Evolutionary conservation across 2,329 filamentous ascomycete genomes (phyloP).

Genomic region (Mollisia scopiformis): DNA sequence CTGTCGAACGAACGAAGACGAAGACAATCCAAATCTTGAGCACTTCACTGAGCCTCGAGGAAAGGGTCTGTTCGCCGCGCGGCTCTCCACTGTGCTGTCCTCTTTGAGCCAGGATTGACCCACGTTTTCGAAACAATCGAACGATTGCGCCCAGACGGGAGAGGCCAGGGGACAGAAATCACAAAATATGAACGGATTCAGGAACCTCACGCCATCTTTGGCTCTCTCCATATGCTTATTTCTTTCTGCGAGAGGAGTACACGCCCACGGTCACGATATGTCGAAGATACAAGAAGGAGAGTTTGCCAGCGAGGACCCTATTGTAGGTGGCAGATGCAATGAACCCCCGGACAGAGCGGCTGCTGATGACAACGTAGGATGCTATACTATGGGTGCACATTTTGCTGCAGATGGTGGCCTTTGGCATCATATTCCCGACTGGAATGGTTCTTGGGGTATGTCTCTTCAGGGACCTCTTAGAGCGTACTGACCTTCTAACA

Average conservation of each 20-base stretch:
- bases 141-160: conserved; percentile 4
- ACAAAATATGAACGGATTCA: conserved; percentile 19
- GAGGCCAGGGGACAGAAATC: neutral
- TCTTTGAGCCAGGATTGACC: neutral
- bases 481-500: conserved; percentile 41
- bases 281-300: conserved; percentile 69
- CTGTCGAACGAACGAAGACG: too few species aligned
- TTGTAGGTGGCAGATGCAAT: conserved; percentile 53
- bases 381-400: conserved; percentile 93
- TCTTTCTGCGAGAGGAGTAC: conserved; percentile 20
- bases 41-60: conserved; percentile 1
- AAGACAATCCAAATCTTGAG: neutral
- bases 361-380: conserved; percentile 58
- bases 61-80: conserved; percentile 7
- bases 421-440: conserved; percentile 88
- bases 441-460: conserved; percentile 94
- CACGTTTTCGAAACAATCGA: conserved; percentile 7
- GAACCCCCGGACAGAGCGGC: neutral
- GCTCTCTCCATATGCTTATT: conserved; percentile 15
- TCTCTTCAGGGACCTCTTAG: conserved; percentile 19
- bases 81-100: neutral
- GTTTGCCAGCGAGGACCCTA: conserved; percentile 70
- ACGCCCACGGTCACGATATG: conserved; percentile 46
- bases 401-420: conserved; percentile 81
- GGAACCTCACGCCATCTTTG: conserved; percentile 14